These are phyloP conservation scores for Lasiosphaeria hispida DNA, from an alignment of 495 filamentous ascomycete genomes.

Conservation along the genomic window DNA sequence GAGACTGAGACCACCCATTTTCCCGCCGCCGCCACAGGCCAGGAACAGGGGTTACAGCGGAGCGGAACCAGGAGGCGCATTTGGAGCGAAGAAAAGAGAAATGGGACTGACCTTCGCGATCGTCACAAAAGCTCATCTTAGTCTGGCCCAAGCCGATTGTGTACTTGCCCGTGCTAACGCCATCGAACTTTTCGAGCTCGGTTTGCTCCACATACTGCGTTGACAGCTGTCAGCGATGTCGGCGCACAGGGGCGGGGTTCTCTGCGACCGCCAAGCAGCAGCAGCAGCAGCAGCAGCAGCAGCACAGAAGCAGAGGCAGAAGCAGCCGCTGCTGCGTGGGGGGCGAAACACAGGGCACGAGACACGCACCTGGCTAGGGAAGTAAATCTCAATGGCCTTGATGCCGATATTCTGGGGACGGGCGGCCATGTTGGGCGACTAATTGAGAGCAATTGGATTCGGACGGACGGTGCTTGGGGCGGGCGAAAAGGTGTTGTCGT, in stretches of 20 bases:
- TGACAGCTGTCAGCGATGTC: conserved; percentile 31
- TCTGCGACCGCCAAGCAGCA: neutral
- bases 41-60: neutral
- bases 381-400: conserved; percentile 99
- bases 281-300: neutral
- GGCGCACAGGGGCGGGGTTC: conserved; percentile 9
- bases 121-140: conserved; percentile 99
- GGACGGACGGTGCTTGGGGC: neutral
- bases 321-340: neutral
- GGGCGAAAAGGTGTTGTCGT: conserved; percentile 20
- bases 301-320: neutral
- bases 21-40: too few species aligned
- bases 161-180: conserved; percentile 91
- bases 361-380: conserved; percentile 81
- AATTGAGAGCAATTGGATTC: conserved; percentile 34
- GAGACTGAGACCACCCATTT: too few species aligned
- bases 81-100: neutral
- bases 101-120: conserved; percentile 78
- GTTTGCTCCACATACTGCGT: conserved; percentile 92
- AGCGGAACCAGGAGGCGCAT: neutral
- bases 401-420: conserved; percentile 97
- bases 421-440: conserved; percentile 65
- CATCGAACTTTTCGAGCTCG: conserved; percentile 98
- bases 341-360: neutral
- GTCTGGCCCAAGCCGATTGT: conserved; percentile 99